Percentiles rank a stretch among this genome's conserved stretches.
Evolutionary conservation across 352 stramenopile species (phyloP).

Genomic region (Globisporangium radiosum): DNA sequence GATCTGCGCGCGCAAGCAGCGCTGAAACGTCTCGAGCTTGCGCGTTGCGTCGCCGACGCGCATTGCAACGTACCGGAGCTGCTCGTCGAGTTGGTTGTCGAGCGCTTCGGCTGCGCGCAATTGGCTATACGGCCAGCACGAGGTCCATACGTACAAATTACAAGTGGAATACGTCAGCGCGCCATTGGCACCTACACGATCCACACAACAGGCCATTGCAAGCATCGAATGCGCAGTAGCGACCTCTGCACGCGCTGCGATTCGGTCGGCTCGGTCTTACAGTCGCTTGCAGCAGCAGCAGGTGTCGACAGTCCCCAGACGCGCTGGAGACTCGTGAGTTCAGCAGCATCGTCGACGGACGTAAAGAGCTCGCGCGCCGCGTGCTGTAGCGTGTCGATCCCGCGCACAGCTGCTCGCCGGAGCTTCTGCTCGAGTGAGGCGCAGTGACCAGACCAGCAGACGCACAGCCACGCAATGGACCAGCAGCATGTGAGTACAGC

Average conservation of each 20-base stretch:
- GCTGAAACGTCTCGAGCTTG: slow-evolving; percentile 32
- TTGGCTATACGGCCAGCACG: slow-evolving; percentile 16
- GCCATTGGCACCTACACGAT: too few relatives aligned
- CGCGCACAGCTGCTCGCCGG: slow-evolving; percentile 20
- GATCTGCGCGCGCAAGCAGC: slow-evolving; percentile 27
- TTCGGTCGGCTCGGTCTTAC: neutral
- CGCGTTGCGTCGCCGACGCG: slow-evolving; percentile 27
- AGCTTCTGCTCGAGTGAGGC: slow-evolving; percentile 29
- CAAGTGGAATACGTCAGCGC: too few relatives aligned
- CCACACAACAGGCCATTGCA: too few relatives aligned
- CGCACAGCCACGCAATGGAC: too few relatives aligned
- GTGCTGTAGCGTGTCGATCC: slow-evolving; percentile 38
- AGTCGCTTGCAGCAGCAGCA: too few relatives aligned
- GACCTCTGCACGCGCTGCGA: slow-evolving; percentile 1
- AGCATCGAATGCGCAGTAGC: too few relatives aligned
- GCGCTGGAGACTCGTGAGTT: slow-evolving; percentile 42
- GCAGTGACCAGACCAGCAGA: too few relatives aligned
- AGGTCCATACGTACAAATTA: too few relatives aligned
- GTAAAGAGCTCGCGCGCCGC: slow-evolving; percentile 25
- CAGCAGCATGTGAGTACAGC: neutral
- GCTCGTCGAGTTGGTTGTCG: slow-evolving; percentile 36
- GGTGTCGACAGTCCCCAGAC: slow-evolving; percentile 28
- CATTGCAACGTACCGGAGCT: slow-evolving; percentile 25
- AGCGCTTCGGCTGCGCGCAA: slow-evolving; percentile 33
- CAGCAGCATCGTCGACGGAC: slow-evolving; percentile 28